Evolutionary conservation across 1,284 basidiomycete genomes (phyloP), one percentile per base, ranked within the genome.

Genomic region (Ustilago vetiveriae): DNA sequence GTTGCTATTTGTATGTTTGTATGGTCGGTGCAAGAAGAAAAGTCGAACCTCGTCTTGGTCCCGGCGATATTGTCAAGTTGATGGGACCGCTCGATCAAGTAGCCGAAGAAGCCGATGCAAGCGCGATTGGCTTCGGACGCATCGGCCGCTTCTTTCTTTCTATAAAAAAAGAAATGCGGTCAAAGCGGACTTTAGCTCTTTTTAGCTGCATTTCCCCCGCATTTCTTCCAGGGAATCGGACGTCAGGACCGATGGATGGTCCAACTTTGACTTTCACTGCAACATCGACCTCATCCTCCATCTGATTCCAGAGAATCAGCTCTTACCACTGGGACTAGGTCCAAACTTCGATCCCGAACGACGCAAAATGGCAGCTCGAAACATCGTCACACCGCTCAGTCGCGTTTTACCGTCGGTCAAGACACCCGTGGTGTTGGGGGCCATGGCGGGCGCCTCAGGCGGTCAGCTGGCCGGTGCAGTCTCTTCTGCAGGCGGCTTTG

Each of bases 371-470:
- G 16, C 51, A 16, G n/a, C 30, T n/a, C 32, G 60, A 7, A 50
- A 23, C 14, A 36, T 71, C 30, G 55, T 59, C 42, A 67, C 69
- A 11, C 50, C 66, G 6, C 55, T 73, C n/a, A 27, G 44, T 1
- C 29, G 39, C 3, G 39, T 57, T 1, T 32, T 70, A 32, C 58
- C 72, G n/a, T 50, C 46, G 13, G 39, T 75, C 11, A 50, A 49
- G 35, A 65, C 63, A 8, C 78, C 78, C 1, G 56, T 79, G 17
- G 68, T 78, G 2, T 43, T 67, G 3, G 76, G 73, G 7, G 77
- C 78, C 5, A 80, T 81, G 78, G 78, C 79, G 3, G 65, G 62
- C 19, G 78, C 78, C 4, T 57, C 72, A 8, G 77, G 77, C 30
- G 78, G 75, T 13, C 37, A 59, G 13, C 74, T 81, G 6, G 78